These are phyloP conservation scores for Epichloe amarillans DNA, from an alignment of 2,329 filamentous ascomycete species.

Conservation along the genomic window DNA sequence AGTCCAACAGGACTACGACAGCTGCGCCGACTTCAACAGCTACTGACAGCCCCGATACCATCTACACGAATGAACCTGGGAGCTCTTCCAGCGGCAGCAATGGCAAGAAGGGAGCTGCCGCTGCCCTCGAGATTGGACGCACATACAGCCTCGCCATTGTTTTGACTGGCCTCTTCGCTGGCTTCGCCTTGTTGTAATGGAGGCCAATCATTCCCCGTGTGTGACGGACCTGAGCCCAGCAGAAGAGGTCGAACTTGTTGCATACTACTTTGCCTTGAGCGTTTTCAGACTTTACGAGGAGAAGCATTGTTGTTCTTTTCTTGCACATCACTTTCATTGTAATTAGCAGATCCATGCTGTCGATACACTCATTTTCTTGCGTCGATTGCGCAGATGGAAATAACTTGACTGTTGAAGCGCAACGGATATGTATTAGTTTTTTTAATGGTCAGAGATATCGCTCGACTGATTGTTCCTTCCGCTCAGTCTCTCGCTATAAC, in stretches of 20 bases:
- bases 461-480: no score
- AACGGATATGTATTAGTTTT: no score
- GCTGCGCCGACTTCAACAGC: constrained; percentile 25
- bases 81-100: constrained; percentile 9
- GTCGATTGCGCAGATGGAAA: no score
- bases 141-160: constrained; percentile 25
- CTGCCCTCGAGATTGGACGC: constrained; percentile 21
- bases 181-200: constrained; percentile 26
- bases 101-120: constrained; percentile 16
- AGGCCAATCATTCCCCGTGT: neutral
- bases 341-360: neutral
- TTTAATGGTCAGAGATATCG: no score
- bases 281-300: neutral
- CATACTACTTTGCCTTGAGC: neutral
- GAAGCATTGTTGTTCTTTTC: neutral
- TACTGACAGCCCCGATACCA: constrained; percentile 14
- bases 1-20: constrained; percentile 23
- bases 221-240: neutral
- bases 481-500: no score
- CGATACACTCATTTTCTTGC: neutral
- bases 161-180: constrained; percentile 24
- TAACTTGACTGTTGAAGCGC: no score
- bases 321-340: neutral
- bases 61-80: constrained; percentile 8
- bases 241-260: neutral